Conservation (phyloP, 768 basidiomycete species). For the Lentinula boryana region DNA sequence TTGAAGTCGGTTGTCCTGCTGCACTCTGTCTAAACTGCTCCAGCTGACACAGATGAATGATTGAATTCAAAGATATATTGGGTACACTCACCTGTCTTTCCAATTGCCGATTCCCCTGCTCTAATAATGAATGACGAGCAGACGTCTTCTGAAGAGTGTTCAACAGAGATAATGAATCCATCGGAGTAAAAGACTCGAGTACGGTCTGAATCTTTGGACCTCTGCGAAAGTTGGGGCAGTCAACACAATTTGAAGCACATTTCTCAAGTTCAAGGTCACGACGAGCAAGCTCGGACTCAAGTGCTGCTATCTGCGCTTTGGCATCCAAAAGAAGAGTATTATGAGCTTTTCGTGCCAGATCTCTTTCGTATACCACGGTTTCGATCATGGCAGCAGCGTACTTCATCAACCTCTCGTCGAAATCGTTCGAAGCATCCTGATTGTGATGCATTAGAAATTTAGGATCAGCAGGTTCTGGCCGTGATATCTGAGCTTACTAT, state of each 20-base stretch:
- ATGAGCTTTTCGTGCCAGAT: conserved; percentile 38
- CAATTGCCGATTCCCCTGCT: conserved; percentile 35
- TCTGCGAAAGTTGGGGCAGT: conserved; percentile 7
- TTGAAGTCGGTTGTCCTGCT: not conserved
- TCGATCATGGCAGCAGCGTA: conserved; percentile 42
- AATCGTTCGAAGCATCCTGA: conserved; percentile 4
- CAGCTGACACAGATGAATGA: not conserved
- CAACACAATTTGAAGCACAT: conserved; percentile 14
- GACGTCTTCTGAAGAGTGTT: conserved; percentile 30
- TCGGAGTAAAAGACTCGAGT: not conserved
- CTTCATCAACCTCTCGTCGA: conserved; percentile 23
- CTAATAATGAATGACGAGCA: conserved; percentile 35
- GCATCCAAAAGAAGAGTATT: conserved; percentile 29
- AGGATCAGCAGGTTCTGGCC: conserved; percentile 11
- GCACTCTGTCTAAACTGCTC: not conserved
- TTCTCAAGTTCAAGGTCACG: conserved; percentile 52
- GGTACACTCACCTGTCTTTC: conserved; percentile 24
- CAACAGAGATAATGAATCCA: conserved; percentile 33
- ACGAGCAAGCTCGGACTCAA: conserved; percentile 50
- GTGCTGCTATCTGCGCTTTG: conserved; percentile 32
- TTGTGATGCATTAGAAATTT: conserved; percentile 1
- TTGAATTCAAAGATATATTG: not conserved
- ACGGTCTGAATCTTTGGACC: not conserved
- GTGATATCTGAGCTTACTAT: conserved; percentile 5
- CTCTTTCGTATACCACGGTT: conserved; percentile 34